phyloP scores from a whole-genome alignment of 2,329 filamentous ascomycete genomes.

The Akanthomyces dipterigenus region DNA sequence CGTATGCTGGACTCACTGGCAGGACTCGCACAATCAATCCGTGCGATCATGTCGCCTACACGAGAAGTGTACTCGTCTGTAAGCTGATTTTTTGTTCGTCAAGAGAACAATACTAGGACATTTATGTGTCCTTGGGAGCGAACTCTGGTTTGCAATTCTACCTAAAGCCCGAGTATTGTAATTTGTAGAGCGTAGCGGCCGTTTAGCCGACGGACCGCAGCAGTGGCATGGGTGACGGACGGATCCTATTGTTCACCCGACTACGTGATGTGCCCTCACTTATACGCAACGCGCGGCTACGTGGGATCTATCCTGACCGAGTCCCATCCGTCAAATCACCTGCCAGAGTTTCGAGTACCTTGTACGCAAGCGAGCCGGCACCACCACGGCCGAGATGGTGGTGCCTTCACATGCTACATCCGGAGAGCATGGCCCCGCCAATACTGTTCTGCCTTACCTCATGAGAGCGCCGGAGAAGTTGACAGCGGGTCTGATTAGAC shows the following conservation, averaged over 20 bases:
- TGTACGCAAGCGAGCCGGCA: background rate
- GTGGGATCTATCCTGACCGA: background rate
- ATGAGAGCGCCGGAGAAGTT: no score
- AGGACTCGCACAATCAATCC: background rate
- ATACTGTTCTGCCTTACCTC: no score
- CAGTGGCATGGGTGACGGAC: conserved; percentile 4
- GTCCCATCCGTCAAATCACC: background rate
- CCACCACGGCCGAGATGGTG: background rate
- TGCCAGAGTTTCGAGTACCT: background rate
- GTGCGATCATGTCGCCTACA: background rate
- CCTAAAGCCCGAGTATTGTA: background rate
- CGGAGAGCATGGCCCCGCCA: background rate
- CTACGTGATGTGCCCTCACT: background rate
- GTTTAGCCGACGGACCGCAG: background rate
- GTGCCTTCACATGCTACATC: conserved; percentile 1
- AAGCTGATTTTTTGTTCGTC: background rate
- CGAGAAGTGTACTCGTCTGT: background rate
- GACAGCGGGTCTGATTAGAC: background rate
- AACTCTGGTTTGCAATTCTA: background rate
- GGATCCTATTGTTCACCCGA: background rate
- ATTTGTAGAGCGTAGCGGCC: background rate
- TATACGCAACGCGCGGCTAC: background rate
- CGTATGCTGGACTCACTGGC: background rate
- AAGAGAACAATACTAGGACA: background rate
- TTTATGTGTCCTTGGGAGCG: background rate